A percentile compares a stretch with the other conserved stretches of the same genome.
Evolutionary conservation across 2,329 filamentous ascomycete genomes (phyloP).

Genomic region (Calonectria hawksworthii): DNA sequence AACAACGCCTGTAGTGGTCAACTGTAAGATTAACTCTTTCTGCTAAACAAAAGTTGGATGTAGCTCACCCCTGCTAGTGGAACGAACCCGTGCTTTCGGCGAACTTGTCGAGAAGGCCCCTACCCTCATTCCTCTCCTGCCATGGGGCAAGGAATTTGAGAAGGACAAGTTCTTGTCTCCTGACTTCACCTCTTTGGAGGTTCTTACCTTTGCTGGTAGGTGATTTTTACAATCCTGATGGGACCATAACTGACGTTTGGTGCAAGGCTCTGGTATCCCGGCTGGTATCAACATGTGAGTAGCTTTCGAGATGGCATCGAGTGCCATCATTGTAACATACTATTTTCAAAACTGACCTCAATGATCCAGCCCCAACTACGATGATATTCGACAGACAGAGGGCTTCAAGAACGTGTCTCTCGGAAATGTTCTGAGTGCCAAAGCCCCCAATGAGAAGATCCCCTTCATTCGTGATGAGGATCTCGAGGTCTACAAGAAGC

Average conservation of each 20-base stretch:
- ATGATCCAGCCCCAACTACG: slow-evolving; percentile 70
- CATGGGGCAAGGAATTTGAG: slow-evolving; percentile 91
- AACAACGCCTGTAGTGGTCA: slow-evolving; percentile 69
- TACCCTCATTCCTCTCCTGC: slow-evolving; percentile 87
- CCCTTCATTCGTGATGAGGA: slow-evolving; percentile 89
- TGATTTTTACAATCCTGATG: neutral
- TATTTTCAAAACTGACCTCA: slow-evolving; percentile 22
- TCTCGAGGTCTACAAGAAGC: slow-evolving; percentile 82
- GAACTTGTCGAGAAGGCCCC: slow-evolving; percentile 87
- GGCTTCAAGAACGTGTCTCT: slow-evolving; percentile 96
- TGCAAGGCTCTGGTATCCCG: slow-evolving; percentile 71
- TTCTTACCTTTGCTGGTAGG: slow-evolving; percentile 77
- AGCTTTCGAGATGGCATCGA: neutral
- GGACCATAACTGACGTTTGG: slow-evolving; percentile 23
- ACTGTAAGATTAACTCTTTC: slow-evolving; percentile 59
- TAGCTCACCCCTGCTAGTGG: slow-evolving; percentile 60
- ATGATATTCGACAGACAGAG: slow-evolving; percentile 83
- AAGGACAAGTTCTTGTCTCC: slow-evolving; percentile 96
- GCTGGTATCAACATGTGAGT: slow-evolving; percentile 75
- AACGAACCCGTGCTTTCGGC: slow-evolving; percentile 89
- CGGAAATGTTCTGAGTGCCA: slow-evolving; percentile 92
- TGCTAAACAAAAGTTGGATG: neutral
- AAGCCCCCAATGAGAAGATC: slow-evolving; percentile 91
- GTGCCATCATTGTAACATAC: neutral
- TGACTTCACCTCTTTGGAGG: slow-evolving; percentile 95